phyloP scores from a whole-genome alignment of 148 eudicot genomes.

The Chenopodium album region DNA sequence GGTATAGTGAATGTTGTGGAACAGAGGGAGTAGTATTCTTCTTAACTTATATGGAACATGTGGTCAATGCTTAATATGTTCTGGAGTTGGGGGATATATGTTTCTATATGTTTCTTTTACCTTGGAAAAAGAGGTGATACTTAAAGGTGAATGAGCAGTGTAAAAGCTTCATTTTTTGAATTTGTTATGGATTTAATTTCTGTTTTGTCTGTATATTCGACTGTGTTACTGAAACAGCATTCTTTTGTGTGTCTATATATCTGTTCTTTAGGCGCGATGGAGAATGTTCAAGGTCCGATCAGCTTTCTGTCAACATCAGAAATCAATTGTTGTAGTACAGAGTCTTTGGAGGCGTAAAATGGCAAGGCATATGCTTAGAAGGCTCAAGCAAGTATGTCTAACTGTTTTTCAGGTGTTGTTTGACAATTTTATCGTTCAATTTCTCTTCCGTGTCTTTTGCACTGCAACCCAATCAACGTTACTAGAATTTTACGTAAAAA shows the following conservation, averaged over 20 bases:
- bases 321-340: conserved; percentile 72
- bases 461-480: not conserved
- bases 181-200: not conserved
- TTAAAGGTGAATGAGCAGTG: not conserved
- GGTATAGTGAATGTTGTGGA: not conserved
- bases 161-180: not conserved
- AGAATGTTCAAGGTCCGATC: conserved; percentile 65
- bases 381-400: conserved; percentile 73
- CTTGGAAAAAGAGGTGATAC: not conserved
- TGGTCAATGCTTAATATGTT: not conserved
- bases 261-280: conserved; percentile 67
- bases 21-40: not conserved
- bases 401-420: not conserved
- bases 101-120: no score
- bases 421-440: not conserved
- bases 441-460: not conserved
- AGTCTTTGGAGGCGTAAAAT: conserved; percentile 82
- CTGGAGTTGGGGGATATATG: no score
- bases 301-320: conserved; percentile 56
- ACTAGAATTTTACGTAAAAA: not conserved
- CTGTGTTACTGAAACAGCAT: not conserved
- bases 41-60: not conserved
- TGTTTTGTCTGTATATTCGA: not conserved
- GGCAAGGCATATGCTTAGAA: conserved; percentile 69
- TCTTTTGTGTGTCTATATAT: not conserved